Evolutionary conservation across 2,329 filamentous ascomycete genomes (phyloP).

Genomic region (Salinomyces thailandicus): DNA sequence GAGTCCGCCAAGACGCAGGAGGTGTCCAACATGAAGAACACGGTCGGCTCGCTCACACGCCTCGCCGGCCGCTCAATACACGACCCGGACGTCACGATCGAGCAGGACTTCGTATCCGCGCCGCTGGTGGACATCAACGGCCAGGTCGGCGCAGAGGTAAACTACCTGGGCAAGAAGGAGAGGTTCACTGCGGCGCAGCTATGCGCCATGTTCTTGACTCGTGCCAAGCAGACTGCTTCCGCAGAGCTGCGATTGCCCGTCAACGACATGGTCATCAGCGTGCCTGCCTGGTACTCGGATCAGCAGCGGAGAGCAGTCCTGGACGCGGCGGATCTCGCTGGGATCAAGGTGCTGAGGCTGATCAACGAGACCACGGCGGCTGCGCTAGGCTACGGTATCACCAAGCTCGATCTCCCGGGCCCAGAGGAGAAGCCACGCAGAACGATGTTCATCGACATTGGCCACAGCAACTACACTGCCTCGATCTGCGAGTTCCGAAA

Average conservation of each 20-base stretch:
- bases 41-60: conserved; percentile 83
- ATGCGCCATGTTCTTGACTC: conserved; percentile 88
- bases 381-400: conserved; percentile 93
- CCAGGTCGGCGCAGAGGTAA: conserved; percentile 88
- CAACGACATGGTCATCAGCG: conserved; percentile 84
- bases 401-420: conserved; percentile 82
- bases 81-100: conserved; percentile 86
- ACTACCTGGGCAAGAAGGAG: conserved; percentile 88
- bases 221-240: conserved; percentile 80
- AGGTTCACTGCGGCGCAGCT: conserved; percentile 91
- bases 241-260: conserved; percentile 84
- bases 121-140: conserved; percentile 81
- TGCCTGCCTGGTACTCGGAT: conserved; percentile 96
- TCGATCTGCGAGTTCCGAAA: conserved; percentile 95
- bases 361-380: conserved; percentile 98
- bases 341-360: conserved; percentile 80
- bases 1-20: conserved; percentile 97
- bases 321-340: conserved; percentile 87
- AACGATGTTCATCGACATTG: conserved; percentile 87
- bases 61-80: conserved; percentile 75
- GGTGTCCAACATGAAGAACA: conserved; percentile 99
- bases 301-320: conserved; percentile 78
- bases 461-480: conserved; percentile 90
- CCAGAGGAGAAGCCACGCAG: conserved; percentile 86
- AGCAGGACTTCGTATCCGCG: conserved; percentile 84